phyloP scores from a whole-genome alignment of 805 yeast species.

The Candida piceae region DNA sequence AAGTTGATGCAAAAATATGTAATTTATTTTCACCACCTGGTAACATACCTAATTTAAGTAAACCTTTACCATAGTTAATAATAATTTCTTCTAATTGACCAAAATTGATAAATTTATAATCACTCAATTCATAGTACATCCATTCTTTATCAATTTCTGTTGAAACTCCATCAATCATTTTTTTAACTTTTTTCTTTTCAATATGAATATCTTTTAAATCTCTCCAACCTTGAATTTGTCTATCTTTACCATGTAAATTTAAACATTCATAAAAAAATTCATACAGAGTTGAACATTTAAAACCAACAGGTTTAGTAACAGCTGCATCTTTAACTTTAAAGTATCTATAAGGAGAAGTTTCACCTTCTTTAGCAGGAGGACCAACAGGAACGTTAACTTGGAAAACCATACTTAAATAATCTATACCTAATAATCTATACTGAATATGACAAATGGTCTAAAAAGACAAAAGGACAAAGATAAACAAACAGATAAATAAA shows the following conservation, averaged over 20 bases:
- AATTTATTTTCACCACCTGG: constrained; percentile 58
- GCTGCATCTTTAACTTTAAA: constrained; percentile 41
- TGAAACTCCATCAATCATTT: constrained; percentile 72
- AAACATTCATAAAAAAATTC: constrained; percentile 65
- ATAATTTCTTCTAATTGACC: constrained; percentile 47
- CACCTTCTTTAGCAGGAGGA: constrained; percentile 65
- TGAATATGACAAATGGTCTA: no score
- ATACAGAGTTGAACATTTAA: constrained; percentile 61
- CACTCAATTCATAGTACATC: constrained; percentile 76
- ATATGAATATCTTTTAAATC: constrained; percentile 65
- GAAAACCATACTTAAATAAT: constrained; percentile 20
- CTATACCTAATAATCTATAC: no score
- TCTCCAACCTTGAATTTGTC: constrained; percentile 71
- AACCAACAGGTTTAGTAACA: constrained; percentile 56
- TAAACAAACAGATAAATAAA: no score
- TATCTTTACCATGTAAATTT: constrained; percentile 45
- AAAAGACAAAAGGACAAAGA: neutral
- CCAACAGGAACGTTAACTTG: constrained; percentile 57
- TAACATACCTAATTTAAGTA: constrained; percentile 63
- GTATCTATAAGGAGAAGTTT: constrained; percentile 79
- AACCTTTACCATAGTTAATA: constrained; percentile 65
- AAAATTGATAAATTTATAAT: constrained; percentile 63
- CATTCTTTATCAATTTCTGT: constrained; percentile 76
- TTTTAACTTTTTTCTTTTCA: constrained; percentile 70
- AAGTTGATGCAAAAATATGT: constrained; percentile 85